phyloP scores from a whole-genome alignment of 2,329 filamentous ascomycete genomes.

The Zymoseptoria brevis region DNA sequence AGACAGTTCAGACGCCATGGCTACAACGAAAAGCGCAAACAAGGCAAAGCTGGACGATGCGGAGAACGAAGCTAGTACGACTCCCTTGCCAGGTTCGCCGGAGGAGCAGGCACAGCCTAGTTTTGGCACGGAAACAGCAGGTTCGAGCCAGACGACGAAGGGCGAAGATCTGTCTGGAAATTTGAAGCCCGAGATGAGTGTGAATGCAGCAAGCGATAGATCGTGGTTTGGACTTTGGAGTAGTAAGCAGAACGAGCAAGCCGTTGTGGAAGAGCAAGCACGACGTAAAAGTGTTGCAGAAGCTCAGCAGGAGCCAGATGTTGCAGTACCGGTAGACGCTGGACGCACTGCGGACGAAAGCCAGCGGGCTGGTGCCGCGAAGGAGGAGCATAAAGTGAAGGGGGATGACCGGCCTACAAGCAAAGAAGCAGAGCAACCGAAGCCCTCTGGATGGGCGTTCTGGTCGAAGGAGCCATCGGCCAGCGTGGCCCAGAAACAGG shows the following conservation, averaged over 20 bases:
- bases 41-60: conserved; percentile 21
- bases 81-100: conserved; percentile 33
- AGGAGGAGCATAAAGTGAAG: conserved; percentile 2
- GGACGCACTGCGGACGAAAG: conserved; percentile 3
- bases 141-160: not conserved
- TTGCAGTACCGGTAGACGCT: conserved; percentile 7
- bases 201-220: conserved; percentile 16
- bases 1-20: conserved; percentile 35
- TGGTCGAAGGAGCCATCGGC: conserved; percentile 60
- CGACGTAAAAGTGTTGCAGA: conserved; percentile 7
- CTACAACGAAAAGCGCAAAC: conserved; percentile 22
- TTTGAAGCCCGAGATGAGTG: conserved; percentile 19
- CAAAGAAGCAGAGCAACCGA: conserved; percentile 25
- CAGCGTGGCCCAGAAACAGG: conserved; percentile 50
- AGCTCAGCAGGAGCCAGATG: conserved; percentile 19
- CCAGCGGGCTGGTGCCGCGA: conserved; percentile 3
- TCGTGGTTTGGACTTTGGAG: conserved; percentile 47
- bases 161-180: conserved; percentile 3
- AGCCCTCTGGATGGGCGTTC: conserved; percentile 66
- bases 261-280: conserved; percentile 18
- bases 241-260: conserved; percentile 37
- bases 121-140: not conserved
- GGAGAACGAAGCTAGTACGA: conserved; percentile 32
- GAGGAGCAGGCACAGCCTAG: conserved; percentile 3
- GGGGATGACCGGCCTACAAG: not conserved